phyloP scores from a whole-genome alignment of 208 protist genomes.

The Acanthamoeba rhysodes region DNA sequence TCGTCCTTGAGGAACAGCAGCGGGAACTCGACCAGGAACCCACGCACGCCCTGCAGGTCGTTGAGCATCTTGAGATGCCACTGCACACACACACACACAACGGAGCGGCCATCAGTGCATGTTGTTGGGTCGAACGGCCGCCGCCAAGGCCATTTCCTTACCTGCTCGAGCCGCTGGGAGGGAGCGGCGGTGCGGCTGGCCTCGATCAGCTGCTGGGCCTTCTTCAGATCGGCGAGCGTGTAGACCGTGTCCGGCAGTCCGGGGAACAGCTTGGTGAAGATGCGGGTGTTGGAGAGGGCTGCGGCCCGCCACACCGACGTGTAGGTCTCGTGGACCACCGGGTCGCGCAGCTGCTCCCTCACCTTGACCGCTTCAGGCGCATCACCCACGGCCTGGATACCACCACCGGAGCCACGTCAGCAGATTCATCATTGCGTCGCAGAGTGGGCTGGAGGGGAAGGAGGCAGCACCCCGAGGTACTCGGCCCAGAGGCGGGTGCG shows the following conservation, averaged over 20 bases:
- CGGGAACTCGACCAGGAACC: constrained; percentile 64
- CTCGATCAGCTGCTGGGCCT: constrained; percentile 18
- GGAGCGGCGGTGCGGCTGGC: background rate
- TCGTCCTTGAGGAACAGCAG: constrained; percentile 55
- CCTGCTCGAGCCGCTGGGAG: background rate
- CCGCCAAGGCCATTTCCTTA: background rate
- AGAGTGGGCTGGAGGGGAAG: background rate
- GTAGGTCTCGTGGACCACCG: constrained; percentile 4
- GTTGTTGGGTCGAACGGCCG: too few relatives aligned
- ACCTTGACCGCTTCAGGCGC: background rate
- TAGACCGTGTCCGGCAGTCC: background rate
- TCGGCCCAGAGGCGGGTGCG: constrained; percentile 77
- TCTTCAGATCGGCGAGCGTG: constrained; percentile 7
- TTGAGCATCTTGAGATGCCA: constrained; percentile 4
- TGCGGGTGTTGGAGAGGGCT: background rate
- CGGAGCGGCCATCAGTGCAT: too few relatives aligned
- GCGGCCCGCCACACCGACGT: background rate
- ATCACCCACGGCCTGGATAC: background rate
- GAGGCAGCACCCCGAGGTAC: constrained; percentile 70
- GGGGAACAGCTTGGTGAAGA: constrained; percentile 13
- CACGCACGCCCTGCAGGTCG: constrained; percentile 5
- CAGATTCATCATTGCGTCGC: too few relatives aligned
- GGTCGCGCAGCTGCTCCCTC: background rate
- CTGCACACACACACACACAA: background rate
- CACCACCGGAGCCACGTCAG: background rate